Evolutionary conservation across 2,329 filamentous ascomycete species (phyloP).

Genomic region (Ascochyta viciae-villosae): DNA sequence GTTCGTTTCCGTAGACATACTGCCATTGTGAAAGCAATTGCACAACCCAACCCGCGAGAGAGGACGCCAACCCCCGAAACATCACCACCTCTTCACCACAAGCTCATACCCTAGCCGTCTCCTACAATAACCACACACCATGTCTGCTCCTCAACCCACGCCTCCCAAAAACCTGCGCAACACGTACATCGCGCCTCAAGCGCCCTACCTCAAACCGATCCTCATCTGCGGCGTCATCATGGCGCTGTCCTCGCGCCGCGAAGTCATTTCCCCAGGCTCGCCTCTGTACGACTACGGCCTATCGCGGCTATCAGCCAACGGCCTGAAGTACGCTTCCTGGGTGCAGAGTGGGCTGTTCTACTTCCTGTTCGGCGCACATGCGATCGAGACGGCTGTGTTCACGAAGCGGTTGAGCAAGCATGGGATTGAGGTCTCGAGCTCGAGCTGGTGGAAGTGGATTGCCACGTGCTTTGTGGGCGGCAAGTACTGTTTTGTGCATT

Average conservation of each 20-base stretch:
- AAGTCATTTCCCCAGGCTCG: conserved; percentile 29
- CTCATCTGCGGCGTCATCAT: conserved; percentile 34
- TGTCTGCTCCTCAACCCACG: not conserved
- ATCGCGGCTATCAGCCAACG: conserved; percentile 14
- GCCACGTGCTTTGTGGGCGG: conserved; percentile 36
- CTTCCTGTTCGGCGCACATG: conserved; percentile 33
- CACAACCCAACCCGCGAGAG: too few species aligned
- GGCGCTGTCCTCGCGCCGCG: conserved; percentile 26
- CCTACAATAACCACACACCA: not conserved
- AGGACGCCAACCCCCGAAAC: too few species aligned
- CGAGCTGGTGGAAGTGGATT: conserved; percentile 34
- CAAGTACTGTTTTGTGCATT: conserved; percentile 31
- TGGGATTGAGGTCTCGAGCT: conserved; percentile 24
- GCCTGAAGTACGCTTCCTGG: conserved; percentile 26
- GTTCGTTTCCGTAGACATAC: not conserved
- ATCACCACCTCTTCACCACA: too few species aligned
- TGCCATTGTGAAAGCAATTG: too few species aligned
- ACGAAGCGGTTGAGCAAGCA: conserved; percentile 22
- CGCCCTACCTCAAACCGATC: conserved; percentile 28
- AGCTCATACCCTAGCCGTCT: too few species aligned
- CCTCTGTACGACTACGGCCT: conserved; percentile 25
- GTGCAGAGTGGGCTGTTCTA: conserved; percentile 32
- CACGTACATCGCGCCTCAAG: conserved; percentile 25
- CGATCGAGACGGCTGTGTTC: conserved; percentile 31
- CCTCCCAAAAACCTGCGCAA: conserved; percentile 24